Conservation (phyloP, 805 yeast species). For the Wickerhamomyces bovis region DNA sequence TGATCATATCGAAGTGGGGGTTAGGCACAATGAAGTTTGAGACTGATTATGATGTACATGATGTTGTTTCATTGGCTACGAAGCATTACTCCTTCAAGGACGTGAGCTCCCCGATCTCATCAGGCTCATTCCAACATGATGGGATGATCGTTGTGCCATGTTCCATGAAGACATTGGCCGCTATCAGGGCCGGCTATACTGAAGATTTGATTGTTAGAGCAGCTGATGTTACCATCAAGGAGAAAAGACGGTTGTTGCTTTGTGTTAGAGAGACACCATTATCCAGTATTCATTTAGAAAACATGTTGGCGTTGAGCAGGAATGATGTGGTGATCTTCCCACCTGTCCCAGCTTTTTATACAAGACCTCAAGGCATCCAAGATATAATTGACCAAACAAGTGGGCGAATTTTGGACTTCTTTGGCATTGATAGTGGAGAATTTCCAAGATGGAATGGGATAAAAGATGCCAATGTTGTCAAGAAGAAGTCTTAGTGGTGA, state of each 20-base stretch:
- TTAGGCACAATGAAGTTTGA: slow-evolving; percentile 26
- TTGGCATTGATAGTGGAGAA: slow-evolving; percentile 18
- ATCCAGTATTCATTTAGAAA: slow-evolving; percentile 25
- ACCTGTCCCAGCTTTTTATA: slow-evolving; percentile 26
- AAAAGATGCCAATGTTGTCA: slow-evolving; percentile 9
- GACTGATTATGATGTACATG: slow-evolving; percentile 19
- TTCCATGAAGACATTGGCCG: slow-evolving; percentile 26
- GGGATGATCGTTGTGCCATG: slow-evolving; percentile 29
- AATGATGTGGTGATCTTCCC: slow-evolving; percentile 23
- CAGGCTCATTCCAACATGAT: slow-evolving; percentile 26
- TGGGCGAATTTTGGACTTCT: slow-evolving; percentile 24
- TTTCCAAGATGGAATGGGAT: slow-evolving; percentile 27
- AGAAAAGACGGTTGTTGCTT: slow-evolving; percentile 19
- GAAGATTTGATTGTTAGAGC: slow-evolving; percentile 26
- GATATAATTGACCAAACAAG: slow-evolving; percentile 24
- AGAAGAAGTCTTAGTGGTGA: not conserved
- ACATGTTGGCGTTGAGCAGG: slow-evolving; percentile 20
- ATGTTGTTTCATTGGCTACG: slow-evolving; percentile 16
- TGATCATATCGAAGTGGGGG: slow-evolving; percentile 27
- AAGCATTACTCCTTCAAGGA: slow-evolving; percentile 19
- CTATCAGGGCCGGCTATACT: slow-evolving; percentile 24
- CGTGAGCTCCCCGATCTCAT: slow-evolving; percentile 25
- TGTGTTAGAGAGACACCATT: slow-evolving; percentile 26
- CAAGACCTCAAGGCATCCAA: slow-evolving; percentile 21
- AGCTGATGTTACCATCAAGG: slow-evolving; percentile 26